phyloP scores from a whole-genome alignment of 306 rosid species.

The Gastrolobium bilobum region DNA sequence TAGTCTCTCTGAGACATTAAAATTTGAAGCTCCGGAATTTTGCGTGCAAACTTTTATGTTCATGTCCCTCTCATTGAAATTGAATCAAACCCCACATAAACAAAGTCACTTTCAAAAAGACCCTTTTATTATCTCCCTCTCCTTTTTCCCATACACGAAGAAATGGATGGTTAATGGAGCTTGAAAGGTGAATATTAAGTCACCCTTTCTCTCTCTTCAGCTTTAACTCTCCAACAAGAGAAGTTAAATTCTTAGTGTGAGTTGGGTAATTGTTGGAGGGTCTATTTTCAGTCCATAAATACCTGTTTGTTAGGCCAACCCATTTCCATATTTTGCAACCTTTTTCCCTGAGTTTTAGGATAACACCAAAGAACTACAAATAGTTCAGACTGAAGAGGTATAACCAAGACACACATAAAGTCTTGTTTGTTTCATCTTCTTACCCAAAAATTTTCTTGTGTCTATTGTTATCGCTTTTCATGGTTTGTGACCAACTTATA shows the following conservation, averaged over 20 bases:
- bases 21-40: conserved; percentile 31
- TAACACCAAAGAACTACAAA: conserved; percentile 47
- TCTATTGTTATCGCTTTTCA: conserved; percentile 31
- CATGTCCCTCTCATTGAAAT: conserved; percentile 52
- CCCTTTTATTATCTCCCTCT: conserved; percentile 52
- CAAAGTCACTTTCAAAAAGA: conserved; percentile 62
- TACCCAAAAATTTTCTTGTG: background rate
- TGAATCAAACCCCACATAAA: conserved; percentile 41
- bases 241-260: conserved; percentile 49
- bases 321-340: conserved; percentile 61
- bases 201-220: conserved; percentile 4
- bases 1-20: background rate
- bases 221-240: conserved; percentile 47
- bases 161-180: conserved; percentile 58
- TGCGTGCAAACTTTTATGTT: conserved; percentile 46
- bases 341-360: conserved; percentile 43
- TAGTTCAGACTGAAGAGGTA: conserved; percentile 33
- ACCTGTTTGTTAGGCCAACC: conserved; percentile 58
- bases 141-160: conserved; percentile 66
- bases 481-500: conserved; percentile 40
- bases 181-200: conserved; percentile 57
- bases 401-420: background rate
- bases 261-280: conserved; percentile 71
- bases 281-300: conserved; percentile 67
- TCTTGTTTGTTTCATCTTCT: conserved; percentile 38